Base-by-base conservation (phyloP, 1,139 yeast species). In the Pichia sp. region DNA sequence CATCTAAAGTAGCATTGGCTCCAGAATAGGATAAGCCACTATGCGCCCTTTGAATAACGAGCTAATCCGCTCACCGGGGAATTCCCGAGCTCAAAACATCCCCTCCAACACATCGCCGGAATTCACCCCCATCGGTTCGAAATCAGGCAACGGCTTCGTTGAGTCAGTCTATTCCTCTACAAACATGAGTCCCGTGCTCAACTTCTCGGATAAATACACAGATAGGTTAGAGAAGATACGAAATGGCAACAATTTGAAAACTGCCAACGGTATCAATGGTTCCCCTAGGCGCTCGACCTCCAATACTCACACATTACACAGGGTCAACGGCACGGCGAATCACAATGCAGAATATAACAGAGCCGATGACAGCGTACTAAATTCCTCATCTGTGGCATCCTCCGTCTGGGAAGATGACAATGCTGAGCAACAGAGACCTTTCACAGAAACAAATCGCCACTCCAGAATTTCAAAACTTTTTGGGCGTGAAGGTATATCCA, bases 51-150 rank as follows among this genome's bases (percentile, higher is more conserved):
- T 10, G 8, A 34, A 34, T 10, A 34, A 34, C 11, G 38, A 34
- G 5, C 38, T 34, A 5, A 34, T 34, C n/a, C 38, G 38, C 38
- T 34, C 38, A 13, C 38, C 38, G 11, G 38, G n/a, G 5, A 11
- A 13, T 19, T 15, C n/a, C 32, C 10, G 29, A 49, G 26, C 51
- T n/a, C 40, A 6, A 31, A 16, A 45, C 2, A 7, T 7, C 8
- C 19, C 49, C 1, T 31, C 49, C 2, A 46, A 47, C 16, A 43
- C 54, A 6, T 40, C 49, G 8, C 52, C 51, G 6, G 61, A 57
- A 31, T 59, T 59, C 15, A 59, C 61, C 2, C 61, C 61, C 2
- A 56, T 59, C n/a, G 61, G 61, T 2, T 57, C 59, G 3, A 53
- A 47, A 15, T 49, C 55, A 4, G 53, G 52, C 11, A 48, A 48